phyloP scores from a whole-genome alignment of 2,329 filamentous ascomycete genomes.

The Camillea tinctor region DNA sequence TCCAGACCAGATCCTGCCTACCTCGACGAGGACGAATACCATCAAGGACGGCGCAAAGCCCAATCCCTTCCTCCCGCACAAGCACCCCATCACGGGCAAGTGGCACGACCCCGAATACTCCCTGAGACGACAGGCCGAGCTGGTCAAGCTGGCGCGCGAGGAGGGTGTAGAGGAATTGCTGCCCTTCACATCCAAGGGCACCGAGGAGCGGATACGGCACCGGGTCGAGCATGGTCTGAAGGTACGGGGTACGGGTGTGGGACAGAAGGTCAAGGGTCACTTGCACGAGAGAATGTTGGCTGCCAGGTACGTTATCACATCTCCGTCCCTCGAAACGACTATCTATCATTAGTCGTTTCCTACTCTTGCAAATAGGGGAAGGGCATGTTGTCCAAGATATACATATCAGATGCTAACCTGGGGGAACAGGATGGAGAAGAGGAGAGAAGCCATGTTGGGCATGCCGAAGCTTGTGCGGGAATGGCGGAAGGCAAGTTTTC shows the following conservation, averaged over 20 bases:
- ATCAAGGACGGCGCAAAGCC: slow-evolving; percentile 41
- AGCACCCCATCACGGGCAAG: slow-evolving; percentile 73
- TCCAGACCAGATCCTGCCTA: slow-evolving; percentile 60
- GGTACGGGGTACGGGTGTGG: slow-evolving; percentile 90
- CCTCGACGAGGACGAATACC: slow-evolving; percentile 33
- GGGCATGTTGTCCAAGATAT: not conserved
- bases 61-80: slow-evolving; percentile 81
- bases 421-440: slow-evolving; percentile 71
- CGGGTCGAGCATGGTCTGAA: slow-evolving; percentile 76
- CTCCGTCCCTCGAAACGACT: not conserved
- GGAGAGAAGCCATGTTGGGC: slow-evolving; percentile 86
- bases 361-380: no score
- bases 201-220: slow-evolving; percentile 66
- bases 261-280: slow-evolving; percentile 93
- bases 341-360: no score
- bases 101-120: slow-evolving; percentile 86
- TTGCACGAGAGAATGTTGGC: slow-evolving; percentile 85
- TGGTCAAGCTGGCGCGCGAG: slow-evolving; percentile 79
- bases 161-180: slow-evolving; percentile 80
- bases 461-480: slow-evolving; percentile 90
- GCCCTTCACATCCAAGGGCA: slow-evolving; percentile 74
- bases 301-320: slow-evolving; percentile 55
- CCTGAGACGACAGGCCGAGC: slow-evolving; percentile 81
- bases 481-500: slow-evolving; percentile 82
- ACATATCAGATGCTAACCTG: slow-evolving; percentile 31